phyloP scores from a whole-genome alignment of 257 asterid genomes.

The Schizonepeta tenuifolia region DNA sequence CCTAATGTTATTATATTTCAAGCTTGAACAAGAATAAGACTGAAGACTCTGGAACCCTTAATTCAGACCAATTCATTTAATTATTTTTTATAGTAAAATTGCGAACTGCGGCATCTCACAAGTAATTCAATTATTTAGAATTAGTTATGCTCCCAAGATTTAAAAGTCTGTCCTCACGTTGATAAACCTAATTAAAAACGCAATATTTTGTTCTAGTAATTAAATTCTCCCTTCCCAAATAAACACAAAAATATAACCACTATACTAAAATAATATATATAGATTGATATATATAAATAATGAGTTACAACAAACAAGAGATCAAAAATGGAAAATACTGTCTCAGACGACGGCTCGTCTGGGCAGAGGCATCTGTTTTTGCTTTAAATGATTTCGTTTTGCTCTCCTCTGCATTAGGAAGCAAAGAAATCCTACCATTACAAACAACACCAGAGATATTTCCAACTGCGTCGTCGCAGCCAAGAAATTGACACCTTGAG shows the following conservation, averaged over 20 bases:
- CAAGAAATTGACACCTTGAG: constrained; percentile 41
- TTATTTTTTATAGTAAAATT: no score
- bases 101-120: no score
- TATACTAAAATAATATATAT: background rate
- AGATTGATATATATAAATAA: background rate
- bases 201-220: no score
- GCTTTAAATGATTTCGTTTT: constrained; percentile 44
- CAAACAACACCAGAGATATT: constrained; percentile 47
- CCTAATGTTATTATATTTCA: no score
- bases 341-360: constrained; percentile 54
- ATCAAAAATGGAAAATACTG: background rate
- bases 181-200: no score
- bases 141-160: no score
- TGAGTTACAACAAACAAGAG: constrained; percentile 2
- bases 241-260: background rate
- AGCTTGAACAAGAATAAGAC: no score
- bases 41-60: no score
- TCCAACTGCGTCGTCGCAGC: constrained; percentile 45
- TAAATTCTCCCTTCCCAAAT: background rate
- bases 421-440: constrained; percentile 61
- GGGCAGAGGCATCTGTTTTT: constrained; percentile 45
- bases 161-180: no score
- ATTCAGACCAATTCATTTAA: no score
- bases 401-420: constrained; percentile 67
- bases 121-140: no score